Conservation (phyloP, 805 yeast genomes). For the Teunomyces gatunensis region DNA sequence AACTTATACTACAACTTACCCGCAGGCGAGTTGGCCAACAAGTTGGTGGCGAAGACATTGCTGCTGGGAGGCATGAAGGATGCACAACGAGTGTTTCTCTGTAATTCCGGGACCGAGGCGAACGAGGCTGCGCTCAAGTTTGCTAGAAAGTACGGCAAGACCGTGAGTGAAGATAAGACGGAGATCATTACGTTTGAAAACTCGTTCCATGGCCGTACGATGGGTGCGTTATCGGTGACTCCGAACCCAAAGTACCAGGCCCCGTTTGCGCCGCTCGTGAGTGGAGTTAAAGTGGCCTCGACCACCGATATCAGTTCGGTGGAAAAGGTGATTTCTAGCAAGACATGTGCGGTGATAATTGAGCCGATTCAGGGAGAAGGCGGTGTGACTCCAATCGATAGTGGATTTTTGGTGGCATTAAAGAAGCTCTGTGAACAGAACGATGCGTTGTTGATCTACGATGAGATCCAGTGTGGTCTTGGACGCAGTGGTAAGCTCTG, state of each 20-base stretch:
- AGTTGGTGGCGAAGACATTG: slow-evolving; percentile 66
- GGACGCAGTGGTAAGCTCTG: slow-evolving; percentile 91
- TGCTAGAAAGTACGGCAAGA: slow-evolving; percentile 76
- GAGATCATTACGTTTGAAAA: slow-evolving; percentile 86
- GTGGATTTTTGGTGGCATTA: slow-evolving; percentile 63
- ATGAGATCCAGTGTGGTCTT: slow-evolving; percentile 95
- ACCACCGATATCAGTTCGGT: slow-evolving; percentile 62
- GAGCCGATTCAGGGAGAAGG: slow-evolving; percentile 99
- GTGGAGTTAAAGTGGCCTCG: slow-evolving; percentile 73
- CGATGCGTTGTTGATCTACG: slow-evolving; percentile 79
- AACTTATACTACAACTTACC: slow-evolving; percentile 83
- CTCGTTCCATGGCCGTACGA: slow-evolving; percentile 92
- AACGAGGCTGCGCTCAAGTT: slow-evolving; percentile 60
- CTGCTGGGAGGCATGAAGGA: slow-evolving; percentile 74
- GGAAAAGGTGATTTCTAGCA: slow-evolving; percentile 47
- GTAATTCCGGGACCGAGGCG: slow-evolving; percentile 61
- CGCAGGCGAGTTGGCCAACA: slow-evolving; percentile 74
- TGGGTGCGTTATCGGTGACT: slow-evolving; percentile 91
- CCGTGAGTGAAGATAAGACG: slow-evolving; percentile 50
- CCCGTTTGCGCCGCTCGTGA: slow-evolving; percentile 90
- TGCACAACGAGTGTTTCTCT: slow-evolving; percentile 69
- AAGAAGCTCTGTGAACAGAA: slow-evolving; percentile 64
- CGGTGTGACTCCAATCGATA: slow-evolving; percentile 71
- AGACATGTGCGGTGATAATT: slow-evolving; percentile 86
- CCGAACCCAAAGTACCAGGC: slow-evolving; percentile 89